Percentiles rank a stretch among this genome's conserved stretches.
Evolutionary conservation across 495 filamentous ascomycete genomes (phyloP).

Genomic region (Rhypophila decipiens): DNA sequence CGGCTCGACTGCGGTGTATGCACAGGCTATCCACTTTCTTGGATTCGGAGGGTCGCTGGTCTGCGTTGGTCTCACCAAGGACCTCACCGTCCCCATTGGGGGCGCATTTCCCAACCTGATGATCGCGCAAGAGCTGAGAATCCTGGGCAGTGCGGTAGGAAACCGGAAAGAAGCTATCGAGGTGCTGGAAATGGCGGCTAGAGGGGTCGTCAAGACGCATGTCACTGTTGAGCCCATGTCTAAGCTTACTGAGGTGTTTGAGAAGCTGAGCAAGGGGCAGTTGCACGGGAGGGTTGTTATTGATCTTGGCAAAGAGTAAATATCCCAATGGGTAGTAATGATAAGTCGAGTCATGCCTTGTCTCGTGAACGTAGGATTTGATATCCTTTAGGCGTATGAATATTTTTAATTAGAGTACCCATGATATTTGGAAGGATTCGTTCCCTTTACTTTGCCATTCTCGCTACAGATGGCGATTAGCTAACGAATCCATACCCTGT

Average conservation of each 20-base stretch:
- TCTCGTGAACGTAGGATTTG: too few relatives aligned
- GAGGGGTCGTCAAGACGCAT: slow-evolving; percentile 57
- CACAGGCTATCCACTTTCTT: slow-evolving; percentile 50
- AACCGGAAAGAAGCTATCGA: slow-evolving; percentile 61
- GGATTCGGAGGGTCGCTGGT: slow-evolving; percentile 57
- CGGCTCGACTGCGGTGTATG: slow-evolving; percentile 60
- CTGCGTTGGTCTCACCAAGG: slow-evolving; percentile 64
- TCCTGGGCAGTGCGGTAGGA: slow-evolving; percentile 60
- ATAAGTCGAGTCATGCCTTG: too few relatives aligned
- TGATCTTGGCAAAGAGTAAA: slow-evolving; percentile 30
- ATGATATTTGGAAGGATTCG: too few relatives aligned
- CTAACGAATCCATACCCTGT: too few relatives aligned
- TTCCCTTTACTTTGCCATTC: too few relatives aligned
- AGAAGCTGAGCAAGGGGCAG: slow-evolving; percentile 52
- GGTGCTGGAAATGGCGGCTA: slow-evolving; percentile 54
- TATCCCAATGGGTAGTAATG: too few relatives aligned
- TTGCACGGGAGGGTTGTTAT: slow-evolving; percentile 56
- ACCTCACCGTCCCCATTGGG: slow-evolving; percentile 50
- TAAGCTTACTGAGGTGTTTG: slow-evolving; percentile 52
- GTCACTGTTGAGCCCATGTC: slow-evolving; percentile 56
- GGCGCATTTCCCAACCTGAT: slow-evolving; percentile 47
- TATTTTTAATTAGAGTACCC: too few relatives aligned
- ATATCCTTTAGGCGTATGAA: too few relatives aligned
- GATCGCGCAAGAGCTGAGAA: slow-evolving; percentile 46
- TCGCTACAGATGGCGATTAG: too few relatives aligned